Percentiles rank a stretch among this genome's conserved stretches.
These are phyloP conservation scores for Tetracladium maxilliforme DNA, from an alignment of 2,329 filamentous ascomycete species.

Conservation along the genomic window DNA sequence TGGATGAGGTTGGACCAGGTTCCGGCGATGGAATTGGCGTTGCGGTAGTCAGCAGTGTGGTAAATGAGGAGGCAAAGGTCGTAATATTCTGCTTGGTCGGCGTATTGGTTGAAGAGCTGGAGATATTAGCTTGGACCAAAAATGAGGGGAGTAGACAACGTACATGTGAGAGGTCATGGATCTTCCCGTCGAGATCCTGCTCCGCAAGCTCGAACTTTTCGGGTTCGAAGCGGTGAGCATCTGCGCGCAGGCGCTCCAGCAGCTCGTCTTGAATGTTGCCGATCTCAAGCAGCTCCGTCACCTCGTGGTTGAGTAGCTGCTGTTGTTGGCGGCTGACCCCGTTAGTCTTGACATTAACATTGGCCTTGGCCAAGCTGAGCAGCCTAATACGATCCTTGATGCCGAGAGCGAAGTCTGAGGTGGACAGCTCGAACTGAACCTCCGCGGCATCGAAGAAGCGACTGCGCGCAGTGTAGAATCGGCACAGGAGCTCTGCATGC, in stretches of 20 bases:
- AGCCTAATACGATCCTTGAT: constrained; percentile 81
- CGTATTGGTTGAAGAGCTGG: constrained; percentile 84
- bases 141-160: constrained; percentile 16
- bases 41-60: constrained; percentile 81
- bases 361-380: constrained; percentile 79
- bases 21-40: constrained; percentile 64
- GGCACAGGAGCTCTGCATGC: constrained; percentile 84
- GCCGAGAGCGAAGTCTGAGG: constrained; percentile 65
- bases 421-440: constrained; percentile 72
- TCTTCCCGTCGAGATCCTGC: constrained; percentile 57
- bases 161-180: constrained; percentile 64
- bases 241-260: constrained; percentile 60
- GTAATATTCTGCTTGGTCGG: constrained; percentile 83
- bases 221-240: too few species aligned
- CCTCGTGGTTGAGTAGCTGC: constrained; percentile 72
- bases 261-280: constrained; percentile 93
- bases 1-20: constrained; percentile 79
- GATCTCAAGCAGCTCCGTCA: constrained; percentile 77
- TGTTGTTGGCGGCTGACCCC: constrained; percentile 68
- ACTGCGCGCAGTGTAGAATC: constrained; percentile 75
- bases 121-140: constrained; percentile 4
- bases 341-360: constrained; percentile 70
- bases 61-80: constrained; percentile 90
- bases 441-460: constrained; percentile 77
- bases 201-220: too few species aligned